phyloP scores from a whole-genome alignment of 2,329 filamentous ascomycete genomes.

The Sodiomyces alkalinus region DNA sequence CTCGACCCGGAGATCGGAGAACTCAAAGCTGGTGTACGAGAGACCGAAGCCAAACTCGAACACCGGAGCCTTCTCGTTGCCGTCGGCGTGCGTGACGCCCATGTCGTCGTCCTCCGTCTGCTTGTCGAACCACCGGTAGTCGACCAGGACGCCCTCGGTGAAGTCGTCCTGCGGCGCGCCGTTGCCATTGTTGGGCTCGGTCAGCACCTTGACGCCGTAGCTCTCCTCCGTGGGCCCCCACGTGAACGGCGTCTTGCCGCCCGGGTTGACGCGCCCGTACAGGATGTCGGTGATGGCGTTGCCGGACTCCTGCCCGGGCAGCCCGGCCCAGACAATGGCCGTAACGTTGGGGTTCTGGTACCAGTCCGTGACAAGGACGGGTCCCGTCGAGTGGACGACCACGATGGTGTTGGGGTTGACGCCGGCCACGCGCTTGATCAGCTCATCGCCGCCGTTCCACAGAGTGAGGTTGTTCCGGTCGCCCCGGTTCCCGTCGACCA shows the following conservation, averaged over 20 bases:
- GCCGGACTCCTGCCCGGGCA: constrained; percentile 73
- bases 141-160: constrained; percentile 65
- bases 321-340: constrained; percentile 67
- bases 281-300: constrained; percentile 70
- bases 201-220: constrained; percentile 54
- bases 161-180: constrained; percentile 59
- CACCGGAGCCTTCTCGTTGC: constrained; percentile 41
- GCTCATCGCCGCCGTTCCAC: constrained; percentile 66
- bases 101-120: constrained; percentile 15
- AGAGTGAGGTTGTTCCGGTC: constrained; percentile 88
- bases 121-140: constrained; percentile 64
- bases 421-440: constrained; percentile 68
- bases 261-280: constrained; percentile 66
- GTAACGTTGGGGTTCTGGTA: constrained; percentile 65
- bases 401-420: constrained; percentile 82
- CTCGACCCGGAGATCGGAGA: constrained; percentile 49
- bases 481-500: constrained; percentile 66
- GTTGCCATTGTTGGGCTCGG: constrained; percentile 52
- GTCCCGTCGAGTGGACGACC: constrained; percentile 72
- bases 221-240: constrained; percentile 53
- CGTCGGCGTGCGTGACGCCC: constrained; percentile 11
- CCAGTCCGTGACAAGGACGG: constrained; percentile 63
- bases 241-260: constrained; percentile 66
- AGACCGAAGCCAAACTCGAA: constrained; percentile 75
- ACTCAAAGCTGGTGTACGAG: constrained; percentile 65